These are phyloP conservation scores for Lodderomyces metapsilosis DNA, from an alignment of 1,139 yeast genomes.

Conservation along the genomic window DNA sequence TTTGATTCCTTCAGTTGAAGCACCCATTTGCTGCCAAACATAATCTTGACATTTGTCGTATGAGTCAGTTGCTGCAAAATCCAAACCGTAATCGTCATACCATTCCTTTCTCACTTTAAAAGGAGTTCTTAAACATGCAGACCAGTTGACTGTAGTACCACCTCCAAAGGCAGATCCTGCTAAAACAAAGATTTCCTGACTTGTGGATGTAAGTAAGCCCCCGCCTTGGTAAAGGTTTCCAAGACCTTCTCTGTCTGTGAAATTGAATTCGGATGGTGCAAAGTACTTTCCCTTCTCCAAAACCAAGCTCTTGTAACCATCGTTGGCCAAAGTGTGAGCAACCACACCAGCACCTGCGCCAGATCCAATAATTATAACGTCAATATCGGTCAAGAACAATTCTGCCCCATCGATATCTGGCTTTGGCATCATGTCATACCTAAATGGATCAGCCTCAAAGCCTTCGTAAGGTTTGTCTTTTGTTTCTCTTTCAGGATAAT, in stretches of 20 bases:
- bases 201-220: conserved; percentile 34
- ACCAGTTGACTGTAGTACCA: conserved; percentile 62
- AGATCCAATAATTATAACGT: conserved; percentile 54
- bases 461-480: conserved; percentile 31
- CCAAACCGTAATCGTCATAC: conserved; percentile 48
- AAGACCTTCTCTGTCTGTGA: conserved; percentile 41
- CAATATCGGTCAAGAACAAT: conserved; percentile 36
- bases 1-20: conserved; percentile 33
- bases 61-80: conserved; percentile 46
- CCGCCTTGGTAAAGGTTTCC: conserved; percentile 39
- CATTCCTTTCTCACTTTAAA: conserved; percentile 56
- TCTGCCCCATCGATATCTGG: conserved; percentile 32
- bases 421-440: conserved; percentile 31
- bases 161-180: conserved; percentile 64
- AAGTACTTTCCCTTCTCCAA: conserved; percentile 55
- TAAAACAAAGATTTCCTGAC: conserved; percentile 39
- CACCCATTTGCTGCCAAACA: conserved; percentile 55
- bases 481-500: conserved; percentile 33
- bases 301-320: conserved; percentile 47
- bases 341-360: conserved; percentile 62
- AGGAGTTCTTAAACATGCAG: conserved; percentile 56
- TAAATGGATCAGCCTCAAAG: conserved; percentile 25
- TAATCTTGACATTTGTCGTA: conserved; percentile 50
- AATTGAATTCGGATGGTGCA: conserved; percentile 33
- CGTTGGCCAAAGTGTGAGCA: conserved; percentile 47